Evolutionary conservation across 2,329 filamentous ascomycete genomes (phyloP).

Genomic region (Bipolaris gigantea): DNA sequence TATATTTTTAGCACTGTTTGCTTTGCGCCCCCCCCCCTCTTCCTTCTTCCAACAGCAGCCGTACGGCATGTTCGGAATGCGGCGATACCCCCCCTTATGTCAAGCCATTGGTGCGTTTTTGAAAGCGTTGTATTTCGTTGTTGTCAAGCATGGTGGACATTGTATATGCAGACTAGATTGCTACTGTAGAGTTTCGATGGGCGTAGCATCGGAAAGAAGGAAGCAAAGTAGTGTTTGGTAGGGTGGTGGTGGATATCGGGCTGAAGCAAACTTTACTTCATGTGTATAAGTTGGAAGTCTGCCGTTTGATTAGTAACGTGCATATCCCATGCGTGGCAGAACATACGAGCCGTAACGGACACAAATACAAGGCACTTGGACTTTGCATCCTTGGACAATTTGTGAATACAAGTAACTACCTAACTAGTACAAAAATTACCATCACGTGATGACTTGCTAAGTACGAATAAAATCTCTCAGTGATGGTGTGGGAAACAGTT

Average conservation of each 20-base stretch:
- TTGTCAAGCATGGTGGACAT: background rate
- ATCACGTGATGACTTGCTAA: too few relatives aligned
- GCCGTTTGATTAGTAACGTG: background rate
- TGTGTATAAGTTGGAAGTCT: background rate
- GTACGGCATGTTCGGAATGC: background rate
- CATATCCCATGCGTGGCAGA: too few relatives aligned
- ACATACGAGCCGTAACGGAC: too few relatives aligned
- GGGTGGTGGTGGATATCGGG: too few relatives aligned
- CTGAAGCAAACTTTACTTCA: background rate
- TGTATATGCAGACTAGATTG: background rate
- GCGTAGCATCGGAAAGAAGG: background rate
- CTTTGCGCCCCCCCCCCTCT: background rate
- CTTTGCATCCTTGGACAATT: too few relatives aligned
- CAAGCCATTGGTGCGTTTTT: background rate
- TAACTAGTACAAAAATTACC: too few relatives aligned
- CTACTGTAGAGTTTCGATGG: background rate
- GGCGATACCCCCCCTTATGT: background rate
- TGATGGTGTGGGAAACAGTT: too few relatives aligned
- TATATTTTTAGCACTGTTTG: background rate
- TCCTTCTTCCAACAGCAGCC: background rate
- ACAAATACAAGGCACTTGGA: too few relatives aligned
- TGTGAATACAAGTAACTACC: too few relatives aligned
- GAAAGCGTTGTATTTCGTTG: background rate
- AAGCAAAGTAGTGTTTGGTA: background rate
- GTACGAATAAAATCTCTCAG: too few relatives aligned